These are phyloP conservation scores for Symbiodinium natans DNA, from an alignment of 73 alveolate species.

Conservation along the genomic window DNA sequence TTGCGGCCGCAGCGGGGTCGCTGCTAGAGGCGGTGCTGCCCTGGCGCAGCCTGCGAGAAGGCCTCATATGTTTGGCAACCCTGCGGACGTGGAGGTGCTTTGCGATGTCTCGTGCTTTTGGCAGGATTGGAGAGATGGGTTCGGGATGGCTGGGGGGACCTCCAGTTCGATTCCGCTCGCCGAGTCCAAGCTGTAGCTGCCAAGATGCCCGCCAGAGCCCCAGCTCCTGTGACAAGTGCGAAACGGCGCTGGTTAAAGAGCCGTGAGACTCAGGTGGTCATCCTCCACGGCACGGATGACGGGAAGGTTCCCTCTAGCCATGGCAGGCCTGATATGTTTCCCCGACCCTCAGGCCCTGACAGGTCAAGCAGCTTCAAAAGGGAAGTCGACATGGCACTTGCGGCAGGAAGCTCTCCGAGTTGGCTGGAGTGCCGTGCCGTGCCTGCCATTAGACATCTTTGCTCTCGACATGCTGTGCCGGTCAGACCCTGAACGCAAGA, in stretches of 20 bases:
- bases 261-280: constrained; percentile 18
- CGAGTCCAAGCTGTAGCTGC: constrained; percentile 13
- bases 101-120: background rate
- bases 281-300: constrained; percentile 64
- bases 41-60: constrained; percentile 36
- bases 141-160: background rate
- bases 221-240: background rate
- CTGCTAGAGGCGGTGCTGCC: constrained; percentile 14
- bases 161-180: constrained; percentile 48
- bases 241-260: background rate
- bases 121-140: constrained; percentile 30
- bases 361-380: too few relatives aligned
- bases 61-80: background rate
- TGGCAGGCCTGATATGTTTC: constrained; percentile 7
- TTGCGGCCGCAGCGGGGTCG: constrained; percentile 37
- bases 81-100: background rate
- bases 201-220: background rate
- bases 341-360: too few relatives aligned
- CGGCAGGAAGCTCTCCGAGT: background rate
- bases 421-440: background rate
- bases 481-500: background rate
- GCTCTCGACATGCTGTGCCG: background rate
- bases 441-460: background rate
- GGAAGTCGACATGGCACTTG: too few relatives aligned
- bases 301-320: background rate